Evolutionary conservation across 2,329 filamentous ascomycete genomes (phyloP).

Genomic region (Penicillium sumatraense): DNA sequence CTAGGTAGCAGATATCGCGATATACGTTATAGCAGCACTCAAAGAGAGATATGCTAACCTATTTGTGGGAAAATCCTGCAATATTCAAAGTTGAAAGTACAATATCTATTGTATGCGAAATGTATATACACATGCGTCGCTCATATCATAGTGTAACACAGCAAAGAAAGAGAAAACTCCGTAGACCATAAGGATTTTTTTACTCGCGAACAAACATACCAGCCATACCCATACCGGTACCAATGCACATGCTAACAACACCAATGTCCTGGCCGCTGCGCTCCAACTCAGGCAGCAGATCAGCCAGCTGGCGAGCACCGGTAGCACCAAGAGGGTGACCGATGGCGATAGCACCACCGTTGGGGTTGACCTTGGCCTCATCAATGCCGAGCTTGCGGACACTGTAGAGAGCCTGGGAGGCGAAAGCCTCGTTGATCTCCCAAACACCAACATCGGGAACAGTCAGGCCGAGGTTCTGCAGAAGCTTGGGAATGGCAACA

Average conservation of each 20-base stretch:
- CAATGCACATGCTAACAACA: slow-evolving; percentile 89
- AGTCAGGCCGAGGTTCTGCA: slow-evolving; percentile 69
- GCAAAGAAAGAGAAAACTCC: slow-evolving; percentile 9
- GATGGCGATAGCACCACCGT: slow-evolving; percentile 91
- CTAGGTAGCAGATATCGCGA: too few species aligned
- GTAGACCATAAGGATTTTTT: slow-evolving; percentile 13
- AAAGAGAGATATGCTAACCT: too few species aligned
- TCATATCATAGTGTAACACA: slow-evolving; percentile 23
- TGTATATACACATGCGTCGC: slow-evolving; percentile 30
- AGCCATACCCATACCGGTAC: slow-evolving; percentile 79
- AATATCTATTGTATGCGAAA: slow-evolving; percentile 20
- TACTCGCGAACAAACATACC: slow-evolving; percentile 69
- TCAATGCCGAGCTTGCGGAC: slow-evolving; percentile 66
- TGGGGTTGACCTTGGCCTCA: slow-evolving; percentile 78
- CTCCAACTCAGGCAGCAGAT: slow-evolving; percentile 71
- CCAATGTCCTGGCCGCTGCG: slow-evolving; percentile 73
- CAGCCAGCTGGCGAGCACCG: slow-evolving; percentile 78
- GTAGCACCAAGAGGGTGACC: slow-evolving; percentile 92
- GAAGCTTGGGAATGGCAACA: slow-evolving; percentile 79
- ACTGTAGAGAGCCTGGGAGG: slow-evolving; percentile 69
- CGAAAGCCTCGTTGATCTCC: slow-evolving; percentile 90
- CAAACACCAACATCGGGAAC: slow-evolving; percentile 77
- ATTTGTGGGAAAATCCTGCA: too few species aligned
- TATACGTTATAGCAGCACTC: too few species aligned
- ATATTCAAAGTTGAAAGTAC: background rate